A percentile compares a stretch with the other conserved stretches of the same genome.
These are phyloP conservation scores for Populus nigra DNA, from an alignment of 345 rosid species.

Conservation along the genomic window DNA sequence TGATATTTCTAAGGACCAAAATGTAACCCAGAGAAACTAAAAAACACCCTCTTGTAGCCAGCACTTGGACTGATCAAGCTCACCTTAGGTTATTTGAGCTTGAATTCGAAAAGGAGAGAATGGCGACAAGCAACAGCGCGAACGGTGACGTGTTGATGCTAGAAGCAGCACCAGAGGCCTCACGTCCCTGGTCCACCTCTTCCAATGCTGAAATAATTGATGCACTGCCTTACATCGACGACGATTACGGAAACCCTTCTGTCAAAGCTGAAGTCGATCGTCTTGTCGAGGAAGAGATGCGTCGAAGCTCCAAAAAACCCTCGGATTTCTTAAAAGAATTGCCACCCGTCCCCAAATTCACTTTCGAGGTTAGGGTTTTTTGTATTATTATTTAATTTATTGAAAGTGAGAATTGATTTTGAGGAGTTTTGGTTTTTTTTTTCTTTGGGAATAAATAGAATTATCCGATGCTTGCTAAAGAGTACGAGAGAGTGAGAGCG, in stretches of 20 bases:
- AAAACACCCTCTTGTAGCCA: no score
- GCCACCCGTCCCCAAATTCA: slow-evolving; percentile 67
- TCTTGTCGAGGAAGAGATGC: slow-evolving; percentile 95
- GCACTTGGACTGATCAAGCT: no score
- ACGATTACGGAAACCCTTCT: slow-evolving; percentile 68
- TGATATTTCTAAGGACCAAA: no score
- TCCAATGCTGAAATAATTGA: slow-evolving; percentile 71
- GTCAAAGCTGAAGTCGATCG: slow-evolving; percentile 86
- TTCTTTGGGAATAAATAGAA: slow-evolving; percentile 39
- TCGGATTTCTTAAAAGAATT: slow-evolving; percentile 79
- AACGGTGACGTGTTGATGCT: slow-evolving; percentile 70
- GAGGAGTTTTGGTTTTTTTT: neutral
- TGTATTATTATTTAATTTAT: neutral
- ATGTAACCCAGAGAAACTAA: no score
- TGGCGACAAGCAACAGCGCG: slow-evolving; percentile 29
- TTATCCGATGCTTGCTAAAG: slow-evolving; percentile 81
- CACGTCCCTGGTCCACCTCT: slow-evolving; percentile 63
- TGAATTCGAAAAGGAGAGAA: neutral
- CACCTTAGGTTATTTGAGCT: neutral
- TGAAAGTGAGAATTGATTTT: neutral
- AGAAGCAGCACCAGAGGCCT: slow-evolving; percentile 61
- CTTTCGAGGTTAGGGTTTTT: slow-evolving; percentile 49
- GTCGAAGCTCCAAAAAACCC: slow-evolving; percentile 82
- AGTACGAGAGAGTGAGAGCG: slow-evolving; percentile 87
- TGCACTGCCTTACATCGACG: slow-evolving; percentile 95